Base-by-base conservation (phyloP, 2,329 filamentous ascomycete species). In the Monascus ruber region DNA sequence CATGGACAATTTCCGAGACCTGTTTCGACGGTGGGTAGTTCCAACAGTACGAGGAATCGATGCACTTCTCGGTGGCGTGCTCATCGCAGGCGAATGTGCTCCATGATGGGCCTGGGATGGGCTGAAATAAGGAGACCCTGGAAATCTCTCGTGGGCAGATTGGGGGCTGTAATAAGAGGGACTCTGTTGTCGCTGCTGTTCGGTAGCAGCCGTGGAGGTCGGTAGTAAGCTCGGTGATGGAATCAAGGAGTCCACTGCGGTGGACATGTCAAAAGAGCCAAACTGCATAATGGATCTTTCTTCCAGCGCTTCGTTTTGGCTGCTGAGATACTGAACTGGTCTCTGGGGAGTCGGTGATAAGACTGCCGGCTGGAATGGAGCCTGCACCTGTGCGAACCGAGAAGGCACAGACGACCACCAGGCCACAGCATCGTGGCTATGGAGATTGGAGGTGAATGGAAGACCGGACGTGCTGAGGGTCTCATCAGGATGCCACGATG, bases 331-430 rank as follows among this genome's bases (percentile, higher is more conserved):
- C 41, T 55, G 53, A 38, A 55, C 54, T 24, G 51, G 46, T 37
- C 54, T 52, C 34, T 63, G 59, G n/a, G 59, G 53, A 26, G 53
- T 43, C 24, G 63, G 54, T 24, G 62, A 58, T 40, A 51, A 40
- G 27, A 58, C 53, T 38, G 60, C 47, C 24, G 55, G 50, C 37
- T 59, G 59, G 42, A 64, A 63, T 34, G 60, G 53, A 37, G 54
- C 47, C 31, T 58, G 59, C 29, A 58, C 55, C 36, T 61, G 60
- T 35, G 61, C 43, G 39, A 54, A 51, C 38, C 55, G 53, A 36
- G 56, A 48, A 28, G 58, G 47, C 47, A 61, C 56, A 25, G 62
- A 55, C 17, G 63, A 60, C 63, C 65, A 68, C 63, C 65, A 64
- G 8, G 49, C 39, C 37, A 65, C 62, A 24, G 51, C 44, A 43